Percentiles rank a stretch among this genome's conserved stretches.
Evolutionary conservation across 371 early-diverging fungal species (phyloP).

Genomic region (Apophysomyces trapeziformis): DNA sequence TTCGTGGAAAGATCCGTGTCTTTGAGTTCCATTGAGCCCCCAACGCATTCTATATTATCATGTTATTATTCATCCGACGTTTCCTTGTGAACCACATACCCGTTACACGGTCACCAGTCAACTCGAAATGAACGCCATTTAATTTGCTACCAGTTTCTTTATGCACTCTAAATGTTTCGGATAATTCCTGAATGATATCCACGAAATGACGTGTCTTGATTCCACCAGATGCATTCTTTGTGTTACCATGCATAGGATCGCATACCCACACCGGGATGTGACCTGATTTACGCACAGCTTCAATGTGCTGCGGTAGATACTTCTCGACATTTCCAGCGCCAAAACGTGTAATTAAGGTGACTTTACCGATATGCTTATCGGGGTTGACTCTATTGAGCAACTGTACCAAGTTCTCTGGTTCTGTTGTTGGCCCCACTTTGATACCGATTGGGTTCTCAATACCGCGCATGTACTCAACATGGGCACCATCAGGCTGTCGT

Average conservation of each 20-base stretch:
- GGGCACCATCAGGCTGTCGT: conserved; percentile 93
- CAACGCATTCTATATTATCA: conserved; percentile 76
- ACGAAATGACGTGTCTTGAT: conserved; percentile 92
- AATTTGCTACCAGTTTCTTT: conserved; percentile 70
- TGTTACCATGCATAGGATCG: conserved; percentile 99
- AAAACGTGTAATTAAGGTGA: conserved; percentile 95
- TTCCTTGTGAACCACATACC: conserved; percentile 25
- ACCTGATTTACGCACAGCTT: conserved; percentile 82
- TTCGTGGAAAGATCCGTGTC: conserved; percentile 82
- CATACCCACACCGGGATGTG: conserved; percentile 95
- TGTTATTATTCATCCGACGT: neutral
- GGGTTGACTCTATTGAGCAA: conserved; percentile 89
- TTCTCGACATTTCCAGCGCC: conserved; percentile 85
- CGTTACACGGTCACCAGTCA: conserved; percentile 93
- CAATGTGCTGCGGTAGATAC: conserved; percentile 85
- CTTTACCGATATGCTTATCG: conserved; percentile 84
- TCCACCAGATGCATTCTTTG: conserved; percentile 78
- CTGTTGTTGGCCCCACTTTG: conserved; percentile 94
- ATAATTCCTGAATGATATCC: conserved; percentile 83
- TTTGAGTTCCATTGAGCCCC: conserved; percentile 92
- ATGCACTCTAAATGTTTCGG: conserved; percentile 85
- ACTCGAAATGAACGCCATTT: conserved; percentile 96
- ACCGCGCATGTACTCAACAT: conserved; percentile 95
- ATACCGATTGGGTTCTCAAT: conserved; percentile 96
- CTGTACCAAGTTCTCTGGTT: conserved; percentile 79